Evolutionary conservation across 805 yeast genomes (phyloP).

Genomic region (Starmera quercuum): DNA sequence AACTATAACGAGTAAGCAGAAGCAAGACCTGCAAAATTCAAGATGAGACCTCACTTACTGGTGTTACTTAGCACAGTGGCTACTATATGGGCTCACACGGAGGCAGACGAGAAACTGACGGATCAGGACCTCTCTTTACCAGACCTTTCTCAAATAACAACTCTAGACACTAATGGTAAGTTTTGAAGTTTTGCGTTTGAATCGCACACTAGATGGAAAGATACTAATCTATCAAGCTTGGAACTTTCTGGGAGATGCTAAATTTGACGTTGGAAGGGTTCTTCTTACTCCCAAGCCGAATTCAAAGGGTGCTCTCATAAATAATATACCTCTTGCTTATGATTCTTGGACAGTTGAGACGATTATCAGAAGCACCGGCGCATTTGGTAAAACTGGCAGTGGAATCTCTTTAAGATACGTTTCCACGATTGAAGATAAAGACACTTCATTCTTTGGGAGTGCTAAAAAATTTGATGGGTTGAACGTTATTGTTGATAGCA

Average conservation of each 20-base stretch:
- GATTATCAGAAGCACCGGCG: conserved; percentile 56
- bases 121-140: conserved; percentile 29
- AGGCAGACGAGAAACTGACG: conserved; percentile 14
- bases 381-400: conserved; percentile 39
- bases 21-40: no score
- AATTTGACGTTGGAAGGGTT: conserved; percentile 44
- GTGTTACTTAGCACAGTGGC: no score
- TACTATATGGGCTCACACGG: conserved; percentile 10
- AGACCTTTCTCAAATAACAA: conserved; percentile 26
- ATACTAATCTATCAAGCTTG: conserved; percentile 27
- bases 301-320: conserved; percentile 41
- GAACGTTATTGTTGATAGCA: conserved; percentile 49
- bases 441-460: conserved; percentile 41
- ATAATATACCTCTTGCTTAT: conserved; percentile 19
- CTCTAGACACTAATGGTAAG: conserved; percentile 13
- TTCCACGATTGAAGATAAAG: conserved; percentile 20
- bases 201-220: no score
- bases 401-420: conserved; percentile 55
- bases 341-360: conserved; percentile 51
- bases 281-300: conserved; percentile 37
- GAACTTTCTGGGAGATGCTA: conserved; percentile 30
- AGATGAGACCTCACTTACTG: no score
- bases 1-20: no score
- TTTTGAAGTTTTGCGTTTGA: no score
- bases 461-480: conserved; percentile 57